Percentiles rank a stretch among this genome's conserved stretches.
Evolutionary conservation across 1,284 basidiomycete genomes (phyloP).

Genomic region (Neolentinus lepideus): DNA sequence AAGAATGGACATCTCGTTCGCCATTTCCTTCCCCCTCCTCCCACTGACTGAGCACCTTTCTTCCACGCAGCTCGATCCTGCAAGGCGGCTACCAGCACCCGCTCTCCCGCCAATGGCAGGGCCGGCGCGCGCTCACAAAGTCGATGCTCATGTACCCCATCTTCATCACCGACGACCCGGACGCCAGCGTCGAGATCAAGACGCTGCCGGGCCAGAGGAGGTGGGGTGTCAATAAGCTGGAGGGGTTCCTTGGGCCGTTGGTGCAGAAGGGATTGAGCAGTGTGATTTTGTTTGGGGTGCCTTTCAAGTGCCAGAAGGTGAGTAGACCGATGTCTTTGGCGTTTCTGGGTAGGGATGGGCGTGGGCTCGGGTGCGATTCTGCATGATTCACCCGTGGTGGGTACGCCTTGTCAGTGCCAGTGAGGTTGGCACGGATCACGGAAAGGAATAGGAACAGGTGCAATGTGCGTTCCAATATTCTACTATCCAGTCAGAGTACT

Average conservation of each 20-base stretch:
- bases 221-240: slow-evolving; percentile 94
- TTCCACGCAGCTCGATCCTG: slow-evolving; percentile 50
- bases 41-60: too few species aligned
- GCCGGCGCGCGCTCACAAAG: slow-evolving; percentile 69
- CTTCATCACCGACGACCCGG: slow-evolving; percentile 90
- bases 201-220: slow-evolving; percentile 82
- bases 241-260: slow-evolving; percentile 81
- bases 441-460: too few species aligned
- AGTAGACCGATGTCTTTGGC: slow-evolving; percentile 15
- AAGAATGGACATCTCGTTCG: neutral
- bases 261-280: slow-evolving; percentile 87
- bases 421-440: too few species aligned
- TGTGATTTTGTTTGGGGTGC: slow-evolving; percentile 97
- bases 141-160: slow-evolving; percentile 98
- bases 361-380: neutral
- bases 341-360: neutral
- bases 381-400: too few species aligned
- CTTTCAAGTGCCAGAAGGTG: slow-evolving; percentile 80
- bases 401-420: too few species aligned
- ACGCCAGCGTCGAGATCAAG: slow-evolving; percentile 72
- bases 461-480: too few species aligned
- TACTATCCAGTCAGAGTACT: too few species aligned
- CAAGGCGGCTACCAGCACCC: slow-evolving; percentile 94
- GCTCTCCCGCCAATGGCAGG: slow-evolving; percentile 81
- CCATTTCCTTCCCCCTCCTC: too few species aligned